Evolutionary conservation across 192 early-diverging fungal species (phyloP), one percentile per base, ranked within the genome.

Genomic region (Podila clonocystis): DNA sequence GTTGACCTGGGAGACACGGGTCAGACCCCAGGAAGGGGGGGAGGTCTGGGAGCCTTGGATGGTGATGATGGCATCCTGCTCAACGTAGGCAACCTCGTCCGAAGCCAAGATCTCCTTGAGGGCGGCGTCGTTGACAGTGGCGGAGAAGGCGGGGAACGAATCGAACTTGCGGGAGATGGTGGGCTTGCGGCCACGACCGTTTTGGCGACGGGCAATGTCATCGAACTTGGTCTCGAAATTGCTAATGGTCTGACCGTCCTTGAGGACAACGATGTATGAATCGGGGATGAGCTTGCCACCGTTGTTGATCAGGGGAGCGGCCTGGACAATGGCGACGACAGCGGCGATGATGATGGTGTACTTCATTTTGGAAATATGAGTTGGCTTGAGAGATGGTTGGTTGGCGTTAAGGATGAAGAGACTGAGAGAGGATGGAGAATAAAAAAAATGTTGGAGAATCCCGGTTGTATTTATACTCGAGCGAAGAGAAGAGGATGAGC

Each of bases 41-140:
- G 91, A 91, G 82, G 79, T 77, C 60, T 85, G 88, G 48, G 82
- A 80, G 33, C 88, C 91, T 31, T 65, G 75, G 34, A 91, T 87
- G 85, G 90, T 89, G 30, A 96, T 92, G 13, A 93, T 77, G 38
- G 90, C 87, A 85, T 97, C 95, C 58, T 87, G 83, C 85, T 97
- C 96, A 61, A 97, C 92, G 58, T 89, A 95, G 11, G 75, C 90
- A 29, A 97, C 93, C 67, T 92, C 76, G 15, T 65, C 64, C 11
- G 65, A 52, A 15, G 69, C 70, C 9, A 68, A 34, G 65, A 79
- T 30, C 20, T 72, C 76, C 69, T 72, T 79, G 38, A 79, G 24
- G 2, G 76, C 66, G 36, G 76, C 70, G 28, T 58, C 22, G 45
- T 67, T 72, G 52, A 72, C 70, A 7, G 75, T 79, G 22, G 61